Conservation (phyloP, 2,329 filamentous ascomycete species). For the Cryphonectria radicalis region DNA sequence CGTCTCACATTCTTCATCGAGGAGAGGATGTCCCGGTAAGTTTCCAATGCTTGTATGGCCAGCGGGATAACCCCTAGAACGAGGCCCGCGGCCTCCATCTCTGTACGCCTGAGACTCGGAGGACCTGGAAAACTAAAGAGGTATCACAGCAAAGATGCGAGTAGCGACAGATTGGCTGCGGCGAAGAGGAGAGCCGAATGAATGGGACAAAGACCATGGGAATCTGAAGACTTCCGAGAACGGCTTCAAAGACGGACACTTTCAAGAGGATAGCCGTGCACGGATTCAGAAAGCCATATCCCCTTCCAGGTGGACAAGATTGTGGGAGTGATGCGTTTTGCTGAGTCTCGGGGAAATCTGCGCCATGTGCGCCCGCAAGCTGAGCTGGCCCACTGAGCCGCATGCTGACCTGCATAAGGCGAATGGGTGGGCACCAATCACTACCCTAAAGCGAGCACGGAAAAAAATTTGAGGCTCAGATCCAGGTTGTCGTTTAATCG, state of each 20-base stretch:
- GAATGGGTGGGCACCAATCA: conserved; percentile 18
- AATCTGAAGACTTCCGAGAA: neutral
- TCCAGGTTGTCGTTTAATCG: neutral
- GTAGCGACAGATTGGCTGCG: neutral
- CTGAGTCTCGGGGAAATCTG: neutral
- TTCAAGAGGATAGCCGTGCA: neutral
- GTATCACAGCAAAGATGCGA: neutral
- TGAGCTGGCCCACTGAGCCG: conserved; percentile 3
- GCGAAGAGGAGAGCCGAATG: neutral
- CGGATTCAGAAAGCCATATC: neutral
- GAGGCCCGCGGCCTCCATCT: conserved; percentile 24
- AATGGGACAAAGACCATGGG: neutral
- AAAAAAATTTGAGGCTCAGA: neutral
- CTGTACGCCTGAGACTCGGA: neutral
- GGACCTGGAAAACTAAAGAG: neutral
- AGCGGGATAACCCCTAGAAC: conserved; percentile 26
- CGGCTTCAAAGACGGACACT: neutral
- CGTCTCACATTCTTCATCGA: conserved; percentile 15
- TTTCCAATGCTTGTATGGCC: conserved; percentile 16
- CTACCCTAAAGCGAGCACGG: neutral
- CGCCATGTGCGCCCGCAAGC: neutral
- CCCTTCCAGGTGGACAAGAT: neutral
- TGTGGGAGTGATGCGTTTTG: neutral
- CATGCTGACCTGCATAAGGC: conserved; percentile 5
- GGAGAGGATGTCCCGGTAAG: conserved; percentile 17